Percentiles rank a stretch among this genome's conserved stretches.
Evolutionary conservation across 2,329 filamentous ascomycete genomes (phyloP).

Genomic region (Tolypocladium endophyticum): DNA sequence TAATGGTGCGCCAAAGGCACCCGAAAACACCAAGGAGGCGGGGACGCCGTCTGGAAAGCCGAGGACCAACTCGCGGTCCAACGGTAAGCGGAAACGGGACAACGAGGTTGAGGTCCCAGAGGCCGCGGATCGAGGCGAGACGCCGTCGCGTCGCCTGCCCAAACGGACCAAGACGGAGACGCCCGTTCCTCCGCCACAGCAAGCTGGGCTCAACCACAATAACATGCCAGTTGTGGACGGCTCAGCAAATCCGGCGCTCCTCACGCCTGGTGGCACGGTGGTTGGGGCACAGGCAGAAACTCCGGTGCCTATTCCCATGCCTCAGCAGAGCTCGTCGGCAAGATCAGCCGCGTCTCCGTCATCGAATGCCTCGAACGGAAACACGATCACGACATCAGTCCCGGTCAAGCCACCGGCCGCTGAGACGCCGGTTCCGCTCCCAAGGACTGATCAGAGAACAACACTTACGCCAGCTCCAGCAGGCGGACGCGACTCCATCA

Average conservation of each 20-base stretch:
- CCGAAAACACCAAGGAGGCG: constrained; percentile 16
- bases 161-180: constrained; percentile 50
- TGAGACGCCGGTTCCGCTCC: constrained; percentile 26
- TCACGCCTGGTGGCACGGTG: constrained; percentile 3
- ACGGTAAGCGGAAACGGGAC: constrained; percentile 36
- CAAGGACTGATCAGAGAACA: constrained; percentile 20
- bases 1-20: constrained; percentile 13
- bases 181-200: constrained; percentile 37
- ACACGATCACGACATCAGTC: constrained; percentile 14
- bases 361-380: constrained; percentile 11
- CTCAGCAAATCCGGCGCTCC: constrained; percentile 7
- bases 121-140: constrained; percentile 11
- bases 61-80: constrained; percentile 18
- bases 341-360: constrained; percentile 21
- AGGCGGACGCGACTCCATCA: constrained; percentile 17
- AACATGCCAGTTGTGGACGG: constrained; percentile 15
- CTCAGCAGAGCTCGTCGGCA: constrained; percentile 15
- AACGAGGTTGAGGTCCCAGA: constrained; percentile 20
- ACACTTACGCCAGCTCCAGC: constrained; percentile 19
- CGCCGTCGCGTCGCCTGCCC: constrained; percentile 24
- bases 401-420: constrained; percentile 19
- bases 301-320: constrained; percentile 28
- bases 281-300: constrained; percentile 25
- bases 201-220: constrained; percentile 18
- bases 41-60: constrained; percentile 14